These are phyloP conservation scores for Actinidia polygama DNA, from an alignment of 179 eudicot genomes.

Conservation along the genomic window DNA sequence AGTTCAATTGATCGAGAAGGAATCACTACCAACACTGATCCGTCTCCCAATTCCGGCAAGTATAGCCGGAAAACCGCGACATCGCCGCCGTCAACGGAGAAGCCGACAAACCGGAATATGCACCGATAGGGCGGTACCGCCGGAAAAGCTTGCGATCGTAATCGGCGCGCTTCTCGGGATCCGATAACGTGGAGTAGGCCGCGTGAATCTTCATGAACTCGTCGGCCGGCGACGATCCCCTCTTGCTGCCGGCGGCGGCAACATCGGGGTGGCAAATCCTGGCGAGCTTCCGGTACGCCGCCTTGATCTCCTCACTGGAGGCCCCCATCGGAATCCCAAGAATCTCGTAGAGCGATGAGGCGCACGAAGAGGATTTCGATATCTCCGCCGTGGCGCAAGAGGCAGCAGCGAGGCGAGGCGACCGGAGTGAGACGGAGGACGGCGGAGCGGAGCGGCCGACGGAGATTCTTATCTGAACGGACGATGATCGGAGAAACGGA, in stretches of 20 bases:
- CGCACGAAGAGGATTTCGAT: slow-evolving; percentile 11
- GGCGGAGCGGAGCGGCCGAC: slow-evolving; percentile 27
- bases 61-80: slow-evolving; percentile 34
- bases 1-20: no score
- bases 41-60: slow-evolving; percentile 66
- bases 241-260: slow-evolving; percentile 20
- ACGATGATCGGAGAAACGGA: slow-evolving; percentile 9
- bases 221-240: slow-evolving; percentile 31
- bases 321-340: slow-evolving; percentile 57
- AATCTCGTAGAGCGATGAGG: slow-evolving; percentile 52
- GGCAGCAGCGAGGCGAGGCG: slow-evolving; percentile 2
- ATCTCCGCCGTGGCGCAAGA: no score
- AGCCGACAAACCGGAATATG: slow-evolving; percentile 21
- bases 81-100: slow-evolving; percentile 20
- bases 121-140: slow-evolving; percentile 18
- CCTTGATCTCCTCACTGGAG: slow-evolving; percentile 55
- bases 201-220: slow-evolving; percentile 59
- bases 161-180: slow-evolving; percentile 68
- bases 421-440: slow-evolving; percentile 18
- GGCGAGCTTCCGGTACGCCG: slow-evolving; percentile 66
- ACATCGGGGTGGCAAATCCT: slow-evolving; percentile 71
- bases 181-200: slow-evolving; percentile 73
- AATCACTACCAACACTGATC: slow-evolving; percentile 70
- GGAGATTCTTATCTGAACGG: slow-evolving; percentile 22
- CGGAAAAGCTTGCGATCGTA: slow-evolving; percentile 49